Evolutionary conservation across 2,329 filamentous ascomycete genomes (phyloP).

Genomic region (Neonectria punicea): DNA sequence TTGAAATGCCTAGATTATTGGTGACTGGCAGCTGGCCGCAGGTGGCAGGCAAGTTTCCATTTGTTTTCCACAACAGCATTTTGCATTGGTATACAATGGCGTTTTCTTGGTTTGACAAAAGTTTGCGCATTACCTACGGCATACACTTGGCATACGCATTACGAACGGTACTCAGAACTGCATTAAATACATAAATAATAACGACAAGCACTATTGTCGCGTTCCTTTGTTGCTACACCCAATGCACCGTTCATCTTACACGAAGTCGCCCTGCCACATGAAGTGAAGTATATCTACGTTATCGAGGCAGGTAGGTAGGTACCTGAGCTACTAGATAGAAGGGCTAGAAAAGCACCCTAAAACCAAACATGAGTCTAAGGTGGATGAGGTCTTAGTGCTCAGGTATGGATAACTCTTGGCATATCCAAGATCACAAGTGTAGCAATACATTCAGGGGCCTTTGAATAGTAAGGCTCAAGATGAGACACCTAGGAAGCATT

Average conservation of each 20-base stretch:
- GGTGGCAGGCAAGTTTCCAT: neutral
- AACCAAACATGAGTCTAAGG: neutral
- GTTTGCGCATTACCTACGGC: neutral
- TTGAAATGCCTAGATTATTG: neutral
- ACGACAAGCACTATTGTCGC: neutral
- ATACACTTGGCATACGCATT: neutral
- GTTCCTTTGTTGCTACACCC: neutral
- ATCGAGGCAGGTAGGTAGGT: too few relatives aligned
- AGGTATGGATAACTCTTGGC: too few relatives aligned
- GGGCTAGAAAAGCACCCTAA: too few relatives aligned
- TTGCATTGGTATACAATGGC: conserved; percentile 28
- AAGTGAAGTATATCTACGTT: neutral
- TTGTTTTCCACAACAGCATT: conserved; percentile 23
- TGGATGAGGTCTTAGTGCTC: neutral
- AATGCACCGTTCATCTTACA: neutral
- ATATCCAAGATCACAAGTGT: neutral
- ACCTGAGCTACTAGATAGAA: too few relatives aligned
- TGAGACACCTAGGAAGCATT: conserved; percentile 7
- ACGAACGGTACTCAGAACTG: neutral
- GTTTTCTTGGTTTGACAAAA: conserved; percentile 12
- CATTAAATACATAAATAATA: neutral
- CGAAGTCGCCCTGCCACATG: neutral
- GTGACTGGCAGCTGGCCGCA: neutral
- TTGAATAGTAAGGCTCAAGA: neutral
- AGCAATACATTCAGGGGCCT: neutral